Evolutionary conservation across 768 basidiomycete species (phyloP), one percentile per base, ranked within the genome.

Genomic region (Tephrocybe sp.): DNA sequence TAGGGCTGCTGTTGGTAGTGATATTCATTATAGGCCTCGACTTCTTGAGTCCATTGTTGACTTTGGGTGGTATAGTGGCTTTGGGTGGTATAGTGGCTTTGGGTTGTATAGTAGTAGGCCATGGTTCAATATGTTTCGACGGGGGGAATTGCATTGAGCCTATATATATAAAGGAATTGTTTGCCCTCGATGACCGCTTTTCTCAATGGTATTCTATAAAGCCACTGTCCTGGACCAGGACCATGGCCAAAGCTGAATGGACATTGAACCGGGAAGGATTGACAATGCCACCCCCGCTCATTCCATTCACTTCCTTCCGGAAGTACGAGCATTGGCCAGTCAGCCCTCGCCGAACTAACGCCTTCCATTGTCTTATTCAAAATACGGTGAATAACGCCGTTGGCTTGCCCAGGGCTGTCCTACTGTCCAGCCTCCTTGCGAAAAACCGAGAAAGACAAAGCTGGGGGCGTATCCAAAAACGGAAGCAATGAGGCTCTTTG

Each of bases 91-190:
- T n/a, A n/a, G n/a, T n/a, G n/a, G n/a, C n/a, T n/a, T n/a, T n/a
- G n/a, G n/a, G 47, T 30, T 3, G 42, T 15, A 23, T 52, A 52
- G 24, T 40, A 22, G 43, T 55, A 46, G 42, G 43, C 37, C 54
- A 55, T 55, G 11, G 5, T 45, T 29, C n/a, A 31, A 38, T 43
- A 11, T 16, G 25, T 27, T 18, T 3, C 16, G 18, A 11, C 8
- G 19, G 34, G 29, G 42, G 11, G 27, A 29, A 11, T 11, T 5
- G 22, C 34, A n/a, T 34, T 15, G 0, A 19, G 6, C 47, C 51
- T 52, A 25, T 52, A 11, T 52, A 55, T 52, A 25, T 52, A 52
- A 55, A 19, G 8, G 21, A 10, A 19, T 38, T 23, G 16, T 22
- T 13, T 36, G 45, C 36, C 25, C 38, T 27, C 34, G 49, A 45